These are phyloP conservation scores for Russula virescens DNA, from an alignment of 768 basidiomycete species.

Conservation along the genomic window DNA sequence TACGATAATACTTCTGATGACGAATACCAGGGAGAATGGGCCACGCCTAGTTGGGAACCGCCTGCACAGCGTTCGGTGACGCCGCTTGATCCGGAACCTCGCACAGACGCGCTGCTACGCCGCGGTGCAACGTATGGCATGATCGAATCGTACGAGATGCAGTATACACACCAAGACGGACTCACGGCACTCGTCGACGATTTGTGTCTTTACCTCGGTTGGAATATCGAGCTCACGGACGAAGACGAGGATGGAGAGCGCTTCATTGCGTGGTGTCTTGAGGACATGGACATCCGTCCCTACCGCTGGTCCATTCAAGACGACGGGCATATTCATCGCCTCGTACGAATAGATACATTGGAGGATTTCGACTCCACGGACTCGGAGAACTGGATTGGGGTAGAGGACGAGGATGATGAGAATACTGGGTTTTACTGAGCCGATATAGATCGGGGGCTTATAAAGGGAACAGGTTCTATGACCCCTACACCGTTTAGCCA, in stretches of 20 bases:
- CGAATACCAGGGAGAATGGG: constrained; percentile 40
- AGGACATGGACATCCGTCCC: constrained; percentile 37
- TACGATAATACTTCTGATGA: constrained; percentile 35
- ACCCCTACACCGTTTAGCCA: background rate
- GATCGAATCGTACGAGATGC: constrained; percentile 50
- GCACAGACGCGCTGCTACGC: constrained; percentile 41
- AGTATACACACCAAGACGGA: constrained; percentile 50
- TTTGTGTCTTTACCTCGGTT: constrained; percentile 55
- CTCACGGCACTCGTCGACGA: constrained; percentile 40
- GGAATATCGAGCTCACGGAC: constrained; percentile 51
- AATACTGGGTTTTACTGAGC: constrained; percentile 6
- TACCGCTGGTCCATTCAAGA: constrained; percentile 40
- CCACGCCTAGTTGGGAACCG: constrained; percentile 53
- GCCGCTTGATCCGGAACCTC: constrained; percentile 33
- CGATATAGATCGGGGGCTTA: background rate
- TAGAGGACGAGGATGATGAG: constrained; percentile 4
- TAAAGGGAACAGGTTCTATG: background rate
- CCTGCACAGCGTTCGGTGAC: constrained; percentile 39
- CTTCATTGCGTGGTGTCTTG: constrained; percentile 38
- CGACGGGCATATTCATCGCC: constrained; percentile 16
- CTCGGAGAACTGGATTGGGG: constrained; percentile 22
- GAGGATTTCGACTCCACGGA: constrained; percentile 17
- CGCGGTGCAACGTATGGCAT: constrained; percentile 57
- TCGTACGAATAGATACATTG: constrained; percentile 18
- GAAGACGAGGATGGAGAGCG: constrained; percentile 38